Evolutionary conservation across 2,329 filamentous ascomycete genomes (phyloP).

Genomic region (Arthrobotrys musiformis): DNA sequence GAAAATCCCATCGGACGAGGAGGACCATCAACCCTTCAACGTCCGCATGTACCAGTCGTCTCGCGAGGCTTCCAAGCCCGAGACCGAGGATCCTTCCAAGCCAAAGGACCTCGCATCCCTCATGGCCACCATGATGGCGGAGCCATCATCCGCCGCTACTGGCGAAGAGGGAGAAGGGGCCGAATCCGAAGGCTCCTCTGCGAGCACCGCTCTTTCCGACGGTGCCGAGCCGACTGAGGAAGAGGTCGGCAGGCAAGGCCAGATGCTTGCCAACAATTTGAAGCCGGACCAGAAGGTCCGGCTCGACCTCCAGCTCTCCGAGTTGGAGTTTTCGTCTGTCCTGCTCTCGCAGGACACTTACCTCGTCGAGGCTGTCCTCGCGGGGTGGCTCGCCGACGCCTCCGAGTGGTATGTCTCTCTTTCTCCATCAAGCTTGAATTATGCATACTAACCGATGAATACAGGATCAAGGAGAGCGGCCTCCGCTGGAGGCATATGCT

Average conservation of each 20-base stretch:
- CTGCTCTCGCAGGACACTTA: constrained; percentile 29
- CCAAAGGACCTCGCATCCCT: not conserved
- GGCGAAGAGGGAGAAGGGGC: not conserved
- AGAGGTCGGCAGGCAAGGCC: constrained; percentile 14
- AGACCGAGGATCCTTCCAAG: not conserved
- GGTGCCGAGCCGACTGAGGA: constrained; percentile 11
- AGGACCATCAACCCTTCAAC: not conserved
- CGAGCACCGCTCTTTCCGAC: constrained; percentile 2
- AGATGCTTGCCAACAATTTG: constrained; percentile 6
- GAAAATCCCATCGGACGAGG: not conserved
- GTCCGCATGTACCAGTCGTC: not conserved
- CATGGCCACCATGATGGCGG: not conserved
- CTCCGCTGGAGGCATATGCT: constrained; percentile 26
- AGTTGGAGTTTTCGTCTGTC: constrained; percentile 43
- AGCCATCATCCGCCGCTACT: not conserved
- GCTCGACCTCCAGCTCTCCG: constrained; percentile 1
- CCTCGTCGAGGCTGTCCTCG: constrained; percentile 34
- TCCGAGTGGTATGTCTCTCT: constrained; percentile 31
- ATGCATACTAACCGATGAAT: not conserved
- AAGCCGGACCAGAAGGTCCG: constrained; percentile 20
- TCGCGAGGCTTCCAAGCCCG: not conserved
- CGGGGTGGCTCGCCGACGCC: constrained; percentile 41
- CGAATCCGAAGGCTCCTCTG: not conserved
- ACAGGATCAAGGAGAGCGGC: constrained; percentile 29
- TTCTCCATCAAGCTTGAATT: no score